Evolutionary conservation across 202 grass and related monocot genomes (phyloP), one percentile per base, ranked within the genome.

Genomic region (Saccharum hybrid): DNA sequence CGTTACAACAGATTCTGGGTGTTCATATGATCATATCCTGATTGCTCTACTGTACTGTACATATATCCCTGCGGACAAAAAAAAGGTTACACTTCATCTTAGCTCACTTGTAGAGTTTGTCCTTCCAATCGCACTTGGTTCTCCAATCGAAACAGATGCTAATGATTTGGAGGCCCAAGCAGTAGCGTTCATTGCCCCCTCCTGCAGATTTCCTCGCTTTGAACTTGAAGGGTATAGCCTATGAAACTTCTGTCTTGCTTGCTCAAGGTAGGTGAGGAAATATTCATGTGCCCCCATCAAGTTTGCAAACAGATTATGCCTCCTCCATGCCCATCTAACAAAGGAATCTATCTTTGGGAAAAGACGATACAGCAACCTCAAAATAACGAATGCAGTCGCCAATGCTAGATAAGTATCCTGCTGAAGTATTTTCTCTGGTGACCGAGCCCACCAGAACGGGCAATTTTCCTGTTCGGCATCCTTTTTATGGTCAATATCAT

Each of bases 341-440:
- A 83, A 84, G 26, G 73, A 84, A 74, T 81, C 82, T 42, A 99
- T 91, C 77, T 83, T 92, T 26, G 96, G 96, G 21, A 85, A 86
- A 72, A 99, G 63, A 71, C 86, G 85, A 88, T 85, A 89, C 11
- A 96, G 21, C 23, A 99, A 42, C 68, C 91, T 89, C 83, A 94
- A 70, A 62, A 99, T 62, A 4, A 99, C 86, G 45, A 99, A 96
- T 68, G 77, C 81, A 0, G 78, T 80, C 28, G 96, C 93, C 21
- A 99, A 81, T 80, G 94, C 86, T 10, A 99, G 86, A 83, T 99
- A 99, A 31, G 86, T 92, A 77, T 96, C 96, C 81, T 96, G 93
- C 91, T 96, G 89, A 67, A 99, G 84, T 83, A 99, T 81, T 65
- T 99, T 99, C 84, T 99, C 96, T 45, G 96, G 96, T 2, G 96